A percentile compares a stretch with the other conserved stretches of the same genome.
These are phyloP conservation scores for Goffeauzyma gilvescens DNA, from an alignment of 768 basidiomycete genomes.

Conservation along the genomic window DNA sequence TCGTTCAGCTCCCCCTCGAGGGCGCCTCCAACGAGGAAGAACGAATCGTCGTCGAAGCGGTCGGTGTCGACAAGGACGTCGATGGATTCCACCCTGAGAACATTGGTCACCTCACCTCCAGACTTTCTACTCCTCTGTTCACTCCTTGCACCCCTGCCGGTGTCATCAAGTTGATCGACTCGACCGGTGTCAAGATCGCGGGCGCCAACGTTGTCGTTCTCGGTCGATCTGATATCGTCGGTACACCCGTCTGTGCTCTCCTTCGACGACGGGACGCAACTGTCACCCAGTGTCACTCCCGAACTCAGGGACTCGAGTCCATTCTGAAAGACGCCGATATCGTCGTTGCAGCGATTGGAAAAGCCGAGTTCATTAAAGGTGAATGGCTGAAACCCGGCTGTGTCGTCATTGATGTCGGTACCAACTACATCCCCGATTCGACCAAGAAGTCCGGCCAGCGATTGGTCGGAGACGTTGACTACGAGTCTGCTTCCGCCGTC, in stretches of 20 bases:
- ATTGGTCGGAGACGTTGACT: conserved; percentile 90
- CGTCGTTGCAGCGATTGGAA: conserved; percentile 89
- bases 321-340: conserved; percentile 74
- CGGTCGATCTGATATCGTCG: conserved; percentile 93
- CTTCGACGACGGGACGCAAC: conserved; percentile 79
- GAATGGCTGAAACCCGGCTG: conserved; percentile 90
- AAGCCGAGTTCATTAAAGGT: conserved; percentile 73
- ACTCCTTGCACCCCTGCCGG: conserved; percentile 89
- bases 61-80: conserved; percentile 85
- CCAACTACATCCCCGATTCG: conserved; percentile 78
- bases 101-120: conserved; percentile 81
- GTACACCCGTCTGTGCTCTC: conserved; percentile 81
- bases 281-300: conserved; percentile 91
- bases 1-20: conserved; percentile 84
- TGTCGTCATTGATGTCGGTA: conserved; percentile 92
- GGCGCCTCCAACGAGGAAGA: conserved; percentile 67
- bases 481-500: conserved; percentile 48
- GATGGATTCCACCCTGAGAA: conserved; percentile 99
- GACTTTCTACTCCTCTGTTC: conserved; percentile 74
- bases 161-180: conserved; percentile 72
- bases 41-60: conserved; percentile 78
- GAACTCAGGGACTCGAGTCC: conserved; percentile 58
- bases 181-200: conserved; percentile 50
- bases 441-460: conserved; percentile 89
- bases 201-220: conserved; percentile 79